Conservation (phyloP, 2,329 filamentous ascomycete genomes). For the Calonectria henricotiae region DNA sequence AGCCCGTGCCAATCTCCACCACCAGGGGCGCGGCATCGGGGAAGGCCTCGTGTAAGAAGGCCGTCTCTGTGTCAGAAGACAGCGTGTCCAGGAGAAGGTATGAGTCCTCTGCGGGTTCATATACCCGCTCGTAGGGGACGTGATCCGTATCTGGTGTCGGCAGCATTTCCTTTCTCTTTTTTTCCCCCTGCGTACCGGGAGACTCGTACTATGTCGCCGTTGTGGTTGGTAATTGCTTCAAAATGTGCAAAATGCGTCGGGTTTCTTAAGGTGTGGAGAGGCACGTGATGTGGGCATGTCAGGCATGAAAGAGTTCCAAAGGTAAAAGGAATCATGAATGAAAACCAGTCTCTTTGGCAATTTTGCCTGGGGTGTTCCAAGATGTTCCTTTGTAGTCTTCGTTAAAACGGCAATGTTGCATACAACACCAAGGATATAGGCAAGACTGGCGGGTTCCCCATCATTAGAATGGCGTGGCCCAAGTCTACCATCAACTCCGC, state of each 20-base stretch:
- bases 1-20: constrained; percentile 91
- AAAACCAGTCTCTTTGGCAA: background rate
- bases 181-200: background rate
- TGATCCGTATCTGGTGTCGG: constrained; percentile 95
- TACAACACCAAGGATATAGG: background rate
- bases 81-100: constrained; percentile 95
- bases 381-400: background rate
- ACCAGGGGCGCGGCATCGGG: constrained; percentile 72
- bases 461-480: background rate
- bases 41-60: constrained; percentile 80
- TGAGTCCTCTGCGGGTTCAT: constrained; percentile 97
- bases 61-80: constrained; percentile 78
- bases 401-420: background rate
- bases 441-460: background rate
- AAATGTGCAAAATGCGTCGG: constrained; percentile 32
- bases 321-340: background rate
- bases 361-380: background rate
- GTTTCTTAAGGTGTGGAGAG: constrained; percentile 37
- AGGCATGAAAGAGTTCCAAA: background rate
- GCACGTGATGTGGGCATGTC: constrained; percentile 46
- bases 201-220: background rate
- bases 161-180: constrained; percentile 74
- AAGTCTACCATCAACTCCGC: background rate
- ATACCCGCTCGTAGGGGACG: constrained; percentile 89
- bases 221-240: constrained; percentile 47